Base-by-base conservation (phyloP, 2,329 filamentous ascomycete species). In the Aspergillus cejpii region DNA sequence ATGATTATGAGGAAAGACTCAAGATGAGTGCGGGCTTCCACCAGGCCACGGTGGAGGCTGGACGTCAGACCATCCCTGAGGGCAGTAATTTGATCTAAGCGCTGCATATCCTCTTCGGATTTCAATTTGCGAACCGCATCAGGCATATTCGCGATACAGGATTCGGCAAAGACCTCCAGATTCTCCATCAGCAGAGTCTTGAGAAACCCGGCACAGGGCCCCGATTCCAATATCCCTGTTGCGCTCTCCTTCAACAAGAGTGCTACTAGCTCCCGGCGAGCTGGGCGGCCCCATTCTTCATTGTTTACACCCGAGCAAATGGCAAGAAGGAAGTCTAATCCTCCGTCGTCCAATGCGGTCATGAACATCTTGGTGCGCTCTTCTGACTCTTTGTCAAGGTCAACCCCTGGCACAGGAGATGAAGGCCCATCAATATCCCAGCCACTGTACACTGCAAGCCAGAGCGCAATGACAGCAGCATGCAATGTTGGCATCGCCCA, bases 1-100 rank as follows among this genome's bases (percentile, higher is more conserved):
- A 97, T 91, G 50, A 97, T 83, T 51, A 97, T 78, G 44, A 98
- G 76, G 64, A 98, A 95, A 20, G 90, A 79, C 66, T 98, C 92
- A 2, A 98, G 74, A 55, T 83, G 77, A 24, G 64, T 89, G 31
- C 62, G 64, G 45, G 64, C 66, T 44, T 70, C 67, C n/a, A 68
- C 60, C 7, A 66, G 47, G 8, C 66, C 66, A 41, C 68, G 65
- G 44, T 69, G 65, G 20, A 67, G 57, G 45, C 56, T 67, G 4
- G 68, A 63, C 41, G 61, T 65, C 40, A 72, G 52, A 2, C 69
- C 67, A 49, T 73, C 69, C 47, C 69, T 62, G 34, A 72, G 59
- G 27, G 70, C 69, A 19, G 69, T 71, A 37, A 73, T 65, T 44
- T 72, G 69, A 49, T 70, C 65, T 28, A 73, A 50, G 39, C 71